A percentile compares a stretch with the other conserved stretches of the same genome.
phyloP scores from a whole-genome alignment of 2,329 filamentous ascomycete species.

The Myotisia sp. region DNA sequence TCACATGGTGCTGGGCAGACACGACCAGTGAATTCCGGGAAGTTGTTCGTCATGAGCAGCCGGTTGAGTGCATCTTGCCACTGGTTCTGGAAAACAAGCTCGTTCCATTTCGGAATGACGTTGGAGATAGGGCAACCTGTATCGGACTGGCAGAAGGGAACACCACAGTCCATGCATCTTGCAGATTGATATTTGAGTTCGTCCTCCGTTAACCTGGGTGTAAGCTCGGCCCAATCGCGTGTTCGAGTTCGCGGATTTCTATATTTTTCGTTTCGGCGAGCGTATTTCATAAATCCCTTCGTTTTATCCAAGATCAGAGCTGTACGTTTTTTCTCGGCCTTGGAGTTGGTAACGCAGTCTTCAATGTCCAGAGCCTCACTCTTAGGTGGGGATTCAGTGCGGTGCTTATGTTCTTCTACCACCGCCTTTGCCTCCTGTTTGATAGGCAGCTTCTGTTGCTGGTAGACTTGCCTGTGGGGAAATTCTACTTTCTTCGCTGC shows the following conservation, averaged over 20 bases:
- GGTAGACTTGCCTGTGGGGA: constrained; percentile 42
- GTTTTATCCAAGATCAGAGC: constrained; percentile 95
- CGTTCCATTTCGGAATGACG: constrained; percentile 96
- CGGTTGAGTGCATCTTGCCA: constrained; percentile 89
- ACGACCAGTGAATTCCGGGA: constrained; percentile 93
- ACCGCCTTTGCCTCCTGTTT: constrained; percentile 33
- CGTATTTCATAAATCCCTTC: constrained; percentile 93
- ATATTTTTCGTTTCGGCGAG: constrained; percentile 85
- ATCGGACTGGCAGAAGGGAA: constrained; percentile 95
- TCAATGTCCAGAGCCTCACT: constrained; percentile 71
- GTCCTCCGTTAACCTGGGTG: constrained; percentile 73
- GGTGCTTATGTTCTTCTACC: constrained; percentile 44
- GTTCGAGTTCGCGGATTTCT: constrained; percentile 67
- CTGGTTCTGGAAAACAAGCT: constrained; percentile 58
- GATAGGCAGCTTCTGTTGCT: constrained; percentile 2
- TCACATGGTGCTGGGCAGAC: constrained; percentile 95
- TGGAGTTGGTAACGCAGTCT: constrained; percentile 71
- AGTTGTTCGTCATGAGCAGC: constrained; percentile 93
- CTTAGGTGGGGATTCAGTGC: constrained; percentile 53
- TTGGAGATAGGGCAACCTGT: constrained; percentile 92
- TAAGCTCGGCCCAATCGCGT: constrained; percentile 89
- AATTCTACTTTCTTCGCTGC: constrained; percentile 72
- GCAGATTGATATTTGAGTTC: constrained; percentile 94
- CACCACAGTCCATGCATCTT: constrained; percentile 97
- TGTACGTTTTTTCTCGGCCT: constrained; percentile 76